Evolutionary conservation across 805 yeast species (phyloP), one percentile per base, ranked within the genome.

Genomic region (Wickerhamomyces chambardii): DNA sequence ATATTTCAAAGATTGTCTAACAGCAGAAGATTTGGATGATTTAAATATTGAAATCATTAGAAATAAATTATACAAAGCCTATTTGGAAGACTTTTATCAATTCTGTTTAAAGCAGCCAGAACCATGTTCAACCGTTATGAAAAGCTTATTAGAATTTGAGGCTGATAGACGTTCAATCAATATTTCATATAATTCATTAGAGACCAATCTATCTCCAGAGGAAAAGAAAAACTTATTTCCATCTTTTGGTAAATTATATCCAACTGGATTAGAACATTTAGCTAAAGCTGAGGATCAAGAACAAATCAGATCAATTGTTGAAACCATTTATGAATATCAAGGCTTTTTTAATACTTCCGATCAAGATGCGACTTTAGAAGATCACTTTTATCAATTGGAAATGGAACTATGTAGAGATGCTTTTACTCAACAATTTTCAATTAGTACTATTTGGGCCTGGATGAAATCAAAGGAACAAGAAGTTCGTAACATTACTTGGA

Each of bases 401-500:
- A 90, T 92, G 95, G 81, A 84, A 48, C 68, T 84, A 41, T 89
- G 96, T 62, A 83, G 78, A 52, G 79, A 82, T 54, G 95, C 96
- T 1, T 87, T 92, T 60, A 89, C 98, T 25, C 98, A 92, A 63
- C 97, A 90, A 59, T 92, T 92, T 60, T 78, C 96, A 15, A 73
- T 83, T 48, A 73, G 87, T 28, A 82, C 95, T 2, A 69, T 92
- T 37, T 92, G 96, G 92, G 95, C 96, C 6, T 92, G 96, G 95
- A 73, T 94, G 55, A 83, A 86, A 61, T 81, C 95, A 15, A 84
- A 83, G 53, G 98, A 92, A 61, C 98, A 94, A 63, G 99, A 92
- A 61, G 77, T 94, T 40, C 75, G 98, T 61, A 92, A 92, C 58
- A 82, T 92, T 46, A 86, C 97, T n/a, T 92, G 99, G 99, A 90